phyloP scores from a whole-genome alignment of 148 eudicot species.

The Euryodendron excelsum region DNA sequence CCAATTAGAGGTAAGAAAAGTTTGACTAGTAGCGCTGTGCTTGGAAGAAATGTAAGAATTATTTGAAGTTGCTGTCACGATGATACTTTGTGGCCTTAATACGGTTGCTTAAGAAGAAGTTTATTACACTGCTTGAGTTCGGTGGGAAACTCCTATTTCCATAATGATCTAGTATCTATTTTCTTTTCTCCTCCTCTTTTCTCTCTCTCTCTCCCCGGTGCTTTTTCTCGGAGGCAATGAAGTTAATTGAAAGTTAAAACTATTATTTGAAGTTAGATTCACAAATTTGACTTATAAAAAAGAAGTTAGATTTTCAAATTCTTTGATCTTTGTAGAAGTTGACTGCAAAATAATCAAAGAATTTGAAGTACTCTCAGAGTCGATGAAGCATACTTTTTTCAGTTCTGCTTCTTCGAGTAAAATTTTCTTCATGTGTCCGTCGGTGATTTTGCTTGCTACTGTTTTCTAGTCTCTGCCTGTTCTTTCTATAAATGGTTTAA shows the following conservation, averaged over 20 bases:
- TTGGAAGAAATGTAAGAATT: conserved; percentile 1
- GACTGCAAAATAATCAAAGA: not conserved
- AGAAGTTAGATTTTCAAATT: too few species aligned
- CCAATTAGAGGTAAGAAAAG: conserved; percentile 62
- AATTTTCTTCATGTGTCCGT: not conserved
- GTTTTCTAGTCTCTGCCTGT: not conserved
- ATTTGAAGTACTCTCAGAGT: not conserved
- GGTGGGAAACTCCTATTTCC: not conserved
- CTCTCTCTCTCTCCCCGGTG: too few species aligned
- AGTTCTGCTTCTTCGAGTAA: not conserved
- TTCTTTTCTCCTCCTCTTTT: not conserved
- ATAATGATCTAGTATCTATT: not conserved
- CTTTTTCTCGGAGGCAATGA: too few species aligned
- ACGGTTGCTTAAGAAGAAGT: not conserved
- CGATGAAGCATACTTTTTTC: not conserved
- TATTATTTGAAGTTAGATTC: too few species aligned
- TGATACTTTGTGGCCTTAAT: not conserved
- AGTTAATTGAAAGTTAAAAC: too few species aligned
- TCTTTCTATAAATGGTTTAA: not conserved
- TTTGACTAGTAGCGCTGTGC: not conserved
- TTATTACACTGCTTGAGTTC: not conserved
- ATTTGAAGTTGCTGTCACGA: not conserved
- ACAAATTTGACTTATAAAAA: too few species aligned
- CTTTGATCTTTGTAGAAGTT: too few species aligned
- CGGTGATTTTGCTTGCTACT: not conserved